Evolutionary conservation across 2,329 filamentous ascomycete species (phyloP), one percentile per base, ranked within the genome.

Genomic region (Talaromyces sp.): DNA sequence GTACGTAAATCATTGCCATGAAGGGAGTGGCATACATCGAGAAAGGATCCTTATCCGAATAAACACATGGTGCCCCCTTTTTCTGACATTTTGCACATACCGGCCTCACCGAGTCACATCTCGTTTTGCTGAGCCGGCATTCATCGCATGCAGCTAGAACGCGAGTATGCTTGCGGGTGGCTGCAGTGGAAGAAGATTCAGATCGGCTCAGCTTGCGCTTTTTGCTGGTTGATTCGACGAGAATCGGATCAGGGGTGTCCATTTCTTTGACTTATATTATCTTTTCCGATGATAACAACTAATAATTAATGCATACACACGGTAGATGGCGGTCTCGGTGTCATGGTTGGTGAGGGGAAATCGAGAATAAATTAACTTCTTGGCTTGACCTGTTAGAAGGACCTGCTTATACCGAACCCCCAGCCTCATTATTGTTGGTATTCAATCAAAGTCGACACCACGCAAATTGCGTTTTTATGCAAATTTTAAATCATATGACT

Each of bases 111-210:
- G 70, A 71, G 49, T 72, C 70, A 47, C 70, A 72, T 45, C 70
- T 69, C 19, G 70, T 72, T 67, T 72, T 72, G 64, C 68, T 70
- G 35, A 71, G 62, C 9, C 70, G 70, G 66, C 70, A 72, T 49
- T 69, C 69, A 64, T 72, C 68, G 66, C 70, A 72, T 2, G 70
- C 70, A 15, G 68, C 71, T 41, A 72, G 64, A 43, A 72, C 70
- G 41, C 70, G 69, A 60, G 70, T 71, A 66, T 72, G 69, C 64
- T 67, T 71, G 61, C 69, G 70, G 62, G 68, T 57, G 56, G 61
- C 67, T 37, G 15, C 52, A 2, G 15, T n/a, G 54, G 54, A 57
- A 22, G 35, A 39, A 25, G 54, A n/a, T 5, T 11, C 54, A 19
- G 13, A 66, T 58, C 35, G 27, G 3, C 58, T 61, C 22, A 45